Base-by-base conservation (phyloP, 768 basidiomycete genomes). In the Gautieria morchelliformis region DNA sequence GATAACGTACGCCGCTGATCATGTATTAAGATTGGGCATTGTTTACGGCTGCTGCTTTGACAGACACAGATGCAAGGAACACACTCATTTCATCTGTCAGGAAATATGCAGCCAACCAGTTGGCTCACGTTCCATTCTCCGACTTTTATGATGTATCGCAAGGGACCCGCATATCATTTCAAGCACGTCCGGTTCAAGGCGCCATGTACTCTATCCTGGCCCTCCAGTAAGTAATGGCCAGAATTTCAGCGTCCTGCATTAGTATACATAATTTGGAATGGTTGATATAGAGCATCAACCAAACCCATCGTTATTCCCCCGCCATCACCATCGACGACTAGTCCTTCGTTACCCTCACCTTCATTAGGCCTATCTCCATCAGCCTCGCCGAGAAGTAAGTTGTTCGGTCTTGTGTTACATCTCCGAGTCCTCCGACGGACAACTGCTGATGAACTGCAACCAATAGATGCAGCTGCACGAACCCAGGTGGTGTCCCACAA, bases 21-120 rank as follows among this genome's bases (percentile, higher is more conserved):
- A n/a, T 8, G 12, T 47, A n/a, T 59, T 30, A 19, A 75, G 82
- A 82, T 60, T 83, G 82, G 83, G 68, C 80, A 51, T 75, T 82
- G 5, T 83, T 75, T 73, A 80, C 78, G 0, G 77, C 79, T n/a
- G 77, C 72, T 6, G 76, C 78, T 15, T 75, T 76, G 63, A 78
- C 76, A 1, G 74, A 76, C 62, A 71, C 63, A 3, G 61, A 70
- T 1, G 68, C 66, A 1, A 74, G 81, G 46, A 75, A 83, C 62
- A 68, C 77, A 41, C 73, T 83, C 61, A 75, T 84, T 40, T 66
- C 71, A 19, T 71, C 74, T 0, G 76, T 81, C 7, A 74, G 75
- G 65, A 72, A 74, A 52, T 82, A 75, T 64, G 77, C 75, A 19
- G 70, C 77, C 10, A 49, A 49, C 27, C 48, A 30, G 14, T 30